Percentiles rank a stretch among this genome's conserved stretches.
Conservation (phyloP, 495 filamentous ascomycete species). For the Neurospora sp. region DNA sequence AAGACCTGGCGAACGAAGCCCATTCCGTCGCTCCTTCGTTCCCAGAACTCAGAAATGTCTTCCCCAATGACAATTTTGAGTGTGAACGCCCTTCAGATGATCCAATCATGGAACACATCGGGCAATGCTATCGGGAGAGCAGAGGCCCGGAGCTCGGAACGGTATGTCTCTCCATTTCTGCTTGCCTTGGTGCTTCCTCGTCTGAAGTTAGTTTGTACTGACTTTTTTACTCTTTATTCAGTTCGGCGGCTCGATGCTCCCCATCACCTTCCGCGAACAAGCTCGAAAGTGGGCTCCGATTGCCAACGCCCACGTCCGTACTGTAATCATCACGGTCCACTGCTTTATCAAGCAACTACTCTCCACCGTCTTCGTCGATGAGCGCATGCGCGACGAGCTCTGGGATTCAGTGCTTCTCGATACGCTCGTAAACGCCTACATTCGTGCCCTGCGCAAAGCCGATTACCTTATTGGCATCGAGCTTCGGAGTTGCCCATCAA, state of each 20-base stretch:
- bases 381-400: conserved; percentile 28
- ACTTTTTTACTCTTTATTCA: conserved; percentile 3
- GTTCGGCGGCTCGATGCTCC: conserved; percentile 32
- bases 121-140: too few relatives aligned
- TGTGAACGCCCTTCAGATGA: too few relatives aligned
- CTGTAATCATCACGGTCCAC: conserved; percentile 37
- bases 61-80: too few relatives aligned
- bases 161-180: too few relatives aligned
- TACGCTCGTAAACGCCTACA: conserved; percentile 32
- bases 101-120: too few relatives aligned
- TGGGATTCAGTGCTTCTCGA: conserved; percentile 32
- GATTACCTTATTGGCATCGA: conserved; percentile 42
- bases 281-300: conserved; percentile 33
- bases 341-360: conserved; percentile 35
- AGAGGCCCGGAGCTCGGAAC: too few relatives aligned
- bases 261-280: conserved; percentile 40
- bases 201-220: too few relatives aligned
- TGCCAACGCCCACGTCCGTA: conserved; percentile 29
- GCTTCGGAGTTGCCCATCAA: conserved; percentile 32
- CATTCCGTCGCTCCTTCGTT: too few relatives aligned
- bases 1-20: too few relatives aligned
- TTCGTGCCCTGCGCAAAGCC: conserved; percentile 29
- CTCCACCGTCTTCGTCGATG: conserved; percentile 27
- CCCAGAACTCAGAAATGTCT: too few relatives aligned
- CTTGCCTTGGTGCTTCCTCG: too few relatives aligned